A percentile compares a stretch with the other conserved stretches of the same genome.
Conservation (phyloP, 306 rosid species). For the Fagus crenata region DNA sequence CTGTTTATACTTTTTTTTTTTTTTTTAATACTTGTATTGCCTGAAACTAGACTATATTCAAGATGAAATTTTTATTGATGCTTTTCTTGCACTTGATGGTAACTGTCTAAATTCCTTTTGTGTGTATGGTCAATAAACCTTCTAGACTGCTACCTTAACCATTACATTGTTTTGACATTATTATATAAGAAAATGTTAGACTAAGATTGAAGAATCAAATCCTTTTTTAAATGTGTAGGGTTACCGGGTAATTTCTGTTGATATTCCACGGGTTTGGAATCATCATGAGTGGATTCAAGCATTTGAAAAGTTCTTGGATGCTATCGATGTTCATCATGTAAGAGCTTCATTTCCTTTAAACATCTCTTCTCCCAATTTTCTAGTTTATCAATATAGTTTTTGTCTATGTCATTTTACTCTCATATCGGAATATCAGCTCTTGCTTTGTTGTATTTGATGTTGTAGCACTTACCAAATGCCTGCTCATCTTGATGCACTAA, state of each 20-base stretch:
- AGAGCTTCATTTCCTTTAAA: conserved; percentile 30
- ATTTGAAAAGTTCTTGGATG: conserved; percentile 97
- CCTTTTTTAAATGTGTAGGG: conserved; percentile 57
- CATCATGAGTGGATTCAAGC: conserved; percentile 92
- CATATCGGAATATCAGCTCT: too few relatives aligned
- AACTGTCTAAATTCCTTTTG: background rate
- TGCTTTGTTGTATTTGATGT: background rate
- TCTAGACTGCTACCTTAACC: background rate
- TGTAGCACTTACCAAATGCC: conserved; percentile 2
- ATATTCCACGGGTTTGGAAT: conserved; percentile 94
- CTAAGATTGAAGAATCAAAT: background rate
- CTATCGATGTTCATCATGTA: conserved; percentile 96
- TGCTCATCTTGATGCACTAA: background rate
- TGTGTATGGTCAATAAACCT: background rate
- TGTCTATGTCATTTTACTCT: conserved; percentile 16
- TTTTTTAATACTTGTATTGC: background rate
- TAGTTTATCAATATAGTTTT: conserved; percentile 13
- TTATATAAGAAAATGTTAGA: background rate
- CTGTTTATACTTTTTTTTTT: background rate
- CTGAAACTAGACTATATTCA: background rate
- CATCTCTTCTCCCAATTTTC: conserved; percentile 14
- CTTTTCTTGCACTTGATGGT: conserved; percentile 1
- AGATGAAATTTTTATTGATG: background rate
- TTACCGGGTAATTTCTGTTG: conserved; percentile 90
- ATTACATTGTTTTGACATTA: background rate